A percentile compares a stretch with the other conserved stretches of the same genome.
These are phyloP conservation scores for Filobasidium uniguttulatum DNA, from an alignment of 1,284 basidiomycete species.

Conservation along the genomic window DNA sequence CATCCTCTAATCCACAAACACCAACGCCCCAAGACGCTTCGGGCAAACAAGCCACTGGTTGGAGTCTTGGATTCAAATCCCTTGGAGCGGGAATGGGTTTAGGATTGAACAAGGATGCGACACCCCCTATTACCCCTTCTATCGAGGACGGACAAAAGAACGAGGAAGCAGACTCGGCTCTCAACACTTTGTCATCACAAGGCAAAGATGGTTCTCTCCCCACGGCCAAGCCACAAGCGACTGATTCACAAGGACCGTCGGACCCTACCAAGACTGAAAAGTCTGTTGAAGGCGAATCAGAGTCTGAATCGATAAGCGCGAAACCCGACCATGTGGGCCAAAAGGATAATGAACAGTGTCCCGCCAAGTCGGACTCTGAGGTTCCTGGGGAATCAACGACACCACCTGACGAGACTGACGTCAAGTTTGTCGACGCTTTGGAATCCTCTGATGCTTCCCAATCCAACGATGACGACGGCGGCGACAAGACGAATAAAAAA, in stretches of 20 bases:
- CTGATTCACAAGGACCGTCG: too few relatives aligned
- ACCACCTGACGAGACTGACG: neutral
- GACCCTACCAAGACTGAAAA: neutral
- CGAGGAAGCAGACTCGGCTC: neutral
- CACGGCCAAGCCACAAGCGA: too few relatives aligned
- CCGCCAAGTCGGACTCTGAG: neutral
- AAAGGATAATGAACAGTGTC: neutral
- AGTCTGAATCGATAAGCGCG: neutral
- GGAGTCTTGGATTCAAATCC: constrained; percentile 28
- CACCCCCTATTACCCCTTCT: neutral
- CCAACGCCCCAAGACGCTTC: neutral
- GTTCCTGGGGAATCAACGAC: neutral
- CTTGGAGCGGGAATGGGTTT: constrained; percentile 7
- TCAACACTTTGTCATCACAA: neutral
- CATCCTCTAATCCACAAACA: neutral
- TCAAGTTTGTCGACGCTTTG: constrained; percentile 5
- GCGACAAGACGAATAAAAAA: neutral
- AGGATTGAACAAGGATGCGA: neutral
- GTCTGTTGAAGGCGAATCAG: neutral
- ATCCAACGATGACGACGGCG: neutral
- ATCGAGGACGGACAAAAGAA: neutral
- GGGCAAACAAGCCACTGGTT: constrained; percentile 14
- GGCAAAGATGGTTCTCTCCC: too few relatives aligned
- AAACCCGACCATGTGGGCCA: neutral
- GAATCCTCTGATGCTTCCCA: neutral